These are phyloP conservation scores for Coccomyxa sp. DNA, from an alignment of 139 green algal species.

Conservation along the genomic window DNA sequence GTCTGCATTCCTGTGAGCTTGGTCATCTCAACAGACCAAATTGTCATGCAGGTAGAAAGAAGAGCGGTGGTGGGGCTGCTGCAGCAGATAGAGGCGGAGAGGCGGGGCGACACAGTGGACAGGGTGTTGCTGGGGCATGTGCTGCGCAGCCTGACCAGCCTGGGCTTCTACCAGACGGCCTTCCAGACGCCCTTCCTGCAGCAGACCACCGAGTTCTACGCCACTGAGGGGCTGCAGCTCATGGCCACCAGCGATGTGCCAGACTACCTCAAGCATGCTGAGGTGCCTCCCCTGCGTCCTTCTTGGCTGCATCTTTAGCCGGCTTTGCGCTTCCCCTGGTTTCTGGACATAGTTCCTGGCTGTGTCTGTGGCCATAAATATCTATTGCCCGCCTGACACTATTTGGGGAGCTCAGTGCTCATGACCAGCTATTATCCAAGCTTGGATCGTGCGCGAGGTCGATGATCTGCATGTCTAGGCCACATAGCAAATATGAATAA, in stretches of 20 bases:
- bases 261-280: slow-evolving; percentile 87
- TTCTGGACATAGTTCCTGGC: not conserved
- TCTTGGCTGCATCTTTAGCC: not conserved
- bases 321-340: not conserved
- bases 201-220: slow-evolving; percentile 47
- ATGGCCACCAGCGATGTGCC: slow-evolving; percentile 66
- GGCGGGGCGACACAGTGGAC: slow-evolving; percentile 74
- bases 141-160: slow-evolving; percentile 63
- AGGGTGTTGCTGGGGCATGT: slow-evolving; percentile 65
- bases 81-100: slow-evolving; percentile 65
- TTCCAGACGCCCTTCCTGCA: slow-evolving; percentile 43
- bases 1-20: no score
- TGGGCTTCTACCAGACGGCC: slow-evolving; percentile 69
- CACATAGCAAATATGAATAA: no score
- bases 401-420: no score
- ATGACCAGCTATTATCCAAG: no score
- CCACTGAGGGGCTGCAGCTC: slow-evolving; percentile 55
- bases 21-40: no score
- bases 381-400: no score
- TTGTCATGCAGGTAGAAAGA: slow-evolving; percentile 50
- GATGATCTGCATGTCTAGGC: no score
- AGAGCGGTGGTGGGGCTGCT: slow-evolving; percentile 66
- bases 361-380: not conserved
- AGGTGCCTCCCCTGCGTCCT: slow-evolving; percentile 43
- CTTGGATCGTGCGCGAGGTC: no score